Conservation (phyloP, 148 eudicot species). For the Polygonum aviculare region DNA sequence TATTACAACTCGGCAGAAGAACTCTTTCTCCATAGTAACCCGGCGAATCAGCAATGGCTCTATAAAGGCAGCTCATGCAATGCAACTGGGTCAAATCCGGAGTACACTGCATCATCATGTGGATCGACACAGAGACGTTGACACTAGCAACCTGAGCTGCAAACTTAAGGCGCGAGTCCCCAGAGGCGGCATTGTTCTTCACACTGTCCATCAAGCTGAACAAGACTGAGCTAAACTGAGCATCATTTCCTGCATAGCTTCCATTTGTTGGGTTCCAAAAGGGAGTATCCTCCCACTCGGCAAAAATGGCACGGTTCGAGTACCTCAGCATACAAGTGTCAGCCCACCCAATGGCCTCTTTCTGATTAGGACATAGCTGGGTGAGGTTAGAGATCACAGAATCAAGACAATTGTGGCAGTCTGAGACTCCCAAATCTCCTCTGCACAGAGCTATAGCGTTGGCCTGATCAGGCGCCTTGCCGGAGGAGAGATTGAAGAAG, state of each 20-base stretch:
- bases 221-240: neutral
- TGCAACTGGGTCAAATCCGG: conserved; percentile 15
- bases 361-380: neutral
- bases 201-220: neutral
- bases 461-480: conserved; percentile 23
- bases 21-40: neutral
- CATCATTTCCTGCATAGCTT: neutral
- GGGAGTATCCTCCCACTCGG: neutral
- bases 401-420: conserved; percentile 26
- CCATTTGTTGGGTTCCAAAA: neutral
- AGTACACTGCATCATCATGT: conserved; percentile 22
- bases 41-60: neutral
- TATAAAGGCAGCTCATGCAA: conserved; percentile 15
- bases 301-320: neutral
- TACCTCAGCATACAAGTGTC: conserved; percentile 9
- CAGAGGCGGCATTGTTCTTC: conserved; percentile 10
- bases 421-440: conserved; percentile 26
- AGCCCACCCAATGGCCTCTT: conserved; percentile 1
- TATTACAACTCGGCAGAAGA: conserved; percentile 7
- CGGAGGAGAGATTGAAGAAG: conserved; percentile 27
- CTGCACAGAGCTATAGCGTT: conserved; percentile 39
- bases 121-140: neutral
- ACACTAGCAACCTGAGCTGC: conserved; percentile 9
- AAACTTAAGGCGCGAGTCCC: conserved; percentile 17
- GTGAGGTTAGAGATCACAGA: conserved; percentile 9